Evolutionary conservation across 2,329 filamentous ascomycete species (phyloP), one percentile per base, ranked within the genome.

Genomic region (Coniochaeta prunicola): DNA sequence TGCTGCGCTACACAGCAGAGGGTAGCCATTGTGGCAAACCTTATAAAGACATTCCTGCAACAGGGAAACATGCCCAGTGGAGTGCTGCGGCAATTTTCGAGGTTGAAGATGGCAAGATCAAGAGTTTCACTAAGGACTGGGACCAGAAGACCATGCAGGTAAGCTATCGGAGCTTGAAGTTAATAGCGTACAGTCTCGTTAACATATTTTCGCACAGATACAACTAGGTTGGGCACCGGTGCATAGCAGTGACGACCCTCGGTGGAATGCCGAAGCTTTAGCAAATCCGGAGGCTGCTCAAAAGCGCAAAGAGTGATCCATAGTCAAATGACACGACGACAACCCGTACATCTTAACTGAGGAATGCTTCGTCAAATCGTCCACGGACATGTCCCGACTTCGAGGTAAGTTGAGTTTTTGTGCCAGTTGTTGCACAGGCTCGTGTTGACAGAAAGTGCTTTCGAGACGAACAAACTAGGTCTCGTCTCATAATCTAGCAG

Each of bases 181-280:
- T 5, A 24, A 24, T 21, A 21, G 21, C 15, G n/a, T 6, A 40
- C 5, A 4, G 7, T 42, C 15, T 17, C 34, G 45, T 4, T 50
- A 50, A 26, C 17, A 6, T 24, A 26, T 6, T 13, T 4, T n/a
- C n/a, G 19, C 5, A n/a, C 26, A 67, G 64, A 67, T 67, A 28
- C 63, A 66, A 21, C 58, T 67, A 21, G 64, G 64, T 1, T 66
- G 64, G 62, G 65, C 62, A 13, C 63, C 63, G n/a, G 62, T 65
- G n/a, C 55, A 59, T 4, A 61, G 62, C 40, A 66, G 64, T 19
- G 40, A 65, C 8, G 63, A 65, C 34, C 63, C 64, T n/a, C 59
- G 65, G 19, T 66, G 62, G 64, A 67, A 64, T 45, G 38, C 36
- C 4, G 61, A 62, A 7, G 59, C 59, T 40, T 57, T 67, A 33